Base-by-base conservation (phyloP, 495 filamentous ascomycete species). In the Cladorrhinum samala region DNA sequence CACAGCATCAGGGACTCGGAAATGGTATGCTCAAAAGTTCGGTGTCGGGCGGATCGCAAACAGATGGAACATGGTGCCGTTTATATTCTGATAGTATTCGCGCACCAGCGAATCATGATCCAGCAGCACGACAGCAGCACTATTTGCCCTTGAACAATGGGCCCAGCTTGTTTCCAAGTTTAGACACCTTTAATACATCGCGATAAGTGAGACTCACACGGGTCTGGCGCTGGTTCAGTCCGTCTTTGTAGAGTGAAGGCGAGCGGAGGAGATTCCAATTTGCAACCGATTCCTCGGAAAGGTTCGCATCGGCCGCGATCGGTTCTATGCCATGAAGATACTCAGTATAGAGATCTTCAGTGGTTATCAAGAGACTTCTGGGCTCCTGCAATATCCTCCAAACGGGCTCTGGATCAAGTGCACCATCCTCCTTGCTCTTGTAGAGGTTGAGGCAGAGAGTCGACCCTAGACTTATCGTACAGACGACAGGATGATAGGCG, bases 191-290 rank as follows among this genome's bases (percentile, higher is more conserved):
- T 52, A 89, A 71, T 40, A 97, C 94, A 71, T 97, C 93, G 49
- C 94, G 80, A 76, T 89, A 97, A 8, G 93, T 98, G 57, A 97
- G 73, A 68, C 92, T 96, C 21, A 83, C 81, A 62, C 93, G 80
- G 2, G 80, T 88, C 57, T 72, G 68, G 47, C 93, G 79, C 58
- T 77, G 59, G 57, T 79, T 83, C 44, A 66, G 69, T 2, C 88
- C 90, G 19, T 65, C 64, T 30, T 60, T 56, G 63, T 84, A 89
- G n/a, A 40, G 51, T 13, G 75, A 71, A 16, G 72, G 70, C 27
- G 87, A 77, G 14, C 86, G 79, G 41, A 98, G 70, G 19, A 94
- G 70, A 27, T 70, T 63, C 94, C 94, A 98, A 65, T 97, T 98
- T 21, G 82, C 83, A 52, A 98, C 75, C 1, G 80, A 84, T 14